Conservation (phyloP, 805 yeast genomes). For the Ogataea haglerorum region DNA sequence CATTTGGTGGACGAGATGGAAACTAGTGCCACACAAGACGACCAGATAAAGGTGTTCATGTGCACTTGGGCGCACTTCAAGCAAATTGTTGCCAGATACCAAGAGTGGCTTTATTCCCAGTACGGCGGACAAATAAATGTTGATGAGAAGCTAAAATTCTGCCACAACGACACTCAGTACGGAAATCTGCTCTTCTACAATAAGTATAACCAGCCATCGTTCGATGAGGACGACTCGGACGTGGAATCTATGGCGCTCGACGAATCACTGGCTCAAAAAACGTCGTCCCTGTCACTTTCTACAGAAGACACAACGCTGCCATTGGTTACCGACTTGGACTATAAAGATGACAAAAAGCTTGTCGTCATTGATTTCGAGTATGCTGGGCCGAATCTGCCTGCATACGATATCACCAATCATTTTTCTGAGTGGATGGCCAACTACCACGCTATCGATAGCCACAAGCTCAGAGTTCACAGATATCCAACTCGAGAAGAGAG, state of each 20-base stretch:
- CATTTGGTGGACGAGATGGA: conserved; percentile 42
- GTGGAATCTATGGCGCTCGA: conserved; percentile 16
- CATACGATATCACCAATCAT: conserved; percentile 89
- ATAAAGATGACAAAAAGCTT: conserved; percentile 54
- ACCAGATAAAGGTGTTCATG: conserved; percentile 40
- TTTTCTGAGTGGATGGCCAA: conserved; percentile 97
- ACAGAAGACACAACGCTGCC: conserved; percentile 23
- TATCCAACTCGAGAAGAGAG: conserved; percentile 73
- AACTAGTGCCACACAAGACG: conserved; percentile 35
- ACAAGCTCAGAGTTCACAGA: conserved; percentile 49
- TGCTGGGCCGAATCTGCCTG: conserved; percentile 86
- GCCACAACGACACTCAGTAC: conserved; percentile 96
- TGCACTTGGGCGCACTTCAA: conserved; percentile 51
- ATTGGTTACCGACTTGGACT: conserved; percentile 29
- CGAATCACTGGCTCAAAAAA: conserved; percentile 17
- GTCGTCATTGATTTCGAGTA: conserved; percentile 97
- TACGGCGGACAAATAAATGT: conserved; percentile 42
- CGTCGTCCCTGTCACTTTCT: conserved; percentile 19
- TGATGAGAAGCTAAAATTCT: conserved; percentile 60
- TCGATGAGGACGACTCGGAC: conserved; percentile 29
- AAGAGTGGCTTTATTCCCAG: conserved; percentile 54
- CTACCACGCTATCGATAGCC: conserved; percentile 61
- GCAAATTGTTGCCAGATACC: conserved; percentile 47
- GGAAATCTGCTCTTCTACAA: conserved; percentile 74
- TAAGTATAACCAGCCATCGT: conserved; percentile 26